Base-by-base conservation (phyloP, 1,139 yeast genomes). In the Geotrichum klebahnii region DNA sequence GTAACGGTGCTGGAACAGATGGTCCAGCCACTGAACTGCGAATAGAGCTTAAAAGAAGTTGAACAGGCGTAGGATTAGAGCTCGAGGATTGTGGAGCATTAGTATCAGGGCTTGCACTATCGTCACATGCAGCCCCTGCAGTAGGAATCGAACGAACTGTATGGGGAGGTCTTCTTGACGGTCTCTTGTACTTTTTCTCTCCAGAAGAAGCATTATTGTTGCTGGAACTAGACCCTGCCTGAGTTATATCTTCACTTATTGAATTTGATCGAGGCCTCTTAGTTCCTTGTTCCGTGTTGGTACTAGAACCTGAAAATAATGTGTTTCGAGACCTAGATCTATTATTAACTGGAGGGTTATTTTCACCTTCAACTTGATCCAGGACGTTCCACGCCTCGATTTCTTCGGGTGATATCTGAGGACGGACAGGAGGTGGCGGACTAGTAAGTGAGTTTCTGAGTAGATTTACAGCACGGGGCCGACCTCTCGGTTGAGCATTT, bases 311-410 rank as follows among this genome's bases (percentile, higher is more conserved):
- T 8, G 36, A 29, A 37, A 37, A 37, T 14, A 37, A 16, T 17
- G 41, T 20, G 5, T n/a, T 37, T 17, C 34, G 22, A 12, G 28
- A 20, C 16, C 41, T 12, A 16, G 43, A 14, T 28, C 34, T n/a
- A 2, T 29, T 20, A 3, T 9, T 26, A 12, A 31, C n/a, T 22
- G 50, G n/a, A 12, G 48, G 19, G 4, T 52, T 45, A 20, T 28
- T 39, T 12, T 43, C 45, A 22, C 26, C 33, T 8, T 47, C 17
- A 48, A 23, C 68, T 39, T 53, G 59, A 41, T 63, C 69, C 16
- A 65, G 54, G 61, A 64, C 57, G 19, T 56, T 57, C 69, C 69
- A 66, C 1, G 69, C 67, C 46, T 59, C 59, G 5, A 53, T 52
- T 44, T 63, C 67, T 26, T 64, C 67, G 3, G 61, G 58, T 8